A percentile compares a stretch with the other conserved stretches of the same genome.
These are phyloP conservation scores for Phytopythium boreale DNA, from an alignment of 352 stramenopile species.

Conservation along the genomic window DNA sequence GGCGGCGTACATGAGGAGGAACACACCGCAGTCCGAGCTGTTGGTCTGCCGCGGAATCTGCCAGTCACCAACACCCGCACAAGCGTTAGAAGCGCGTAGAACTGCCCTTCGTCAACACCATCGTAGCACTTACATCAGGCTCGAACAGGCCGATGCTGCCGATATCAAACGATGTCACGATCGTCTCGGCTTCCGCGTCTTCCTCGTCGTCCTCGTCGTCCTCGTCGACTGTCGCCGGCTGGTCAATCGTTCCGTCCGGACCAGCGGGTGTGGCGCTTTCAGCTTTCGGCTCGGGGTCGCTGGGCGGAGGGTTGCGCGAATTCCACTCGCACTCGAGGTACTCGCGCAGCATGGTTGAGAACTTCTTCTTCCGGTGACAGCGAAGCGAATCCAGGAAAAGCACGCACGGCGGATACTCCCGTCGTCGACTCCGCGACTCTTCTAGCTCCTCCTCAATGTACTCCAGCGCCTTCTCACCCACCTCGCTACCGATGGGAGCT, in stretches of 20 bases:
- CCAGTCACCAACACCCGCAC: background rate
- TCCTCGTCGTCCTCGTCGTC: conserved; percentile 4
- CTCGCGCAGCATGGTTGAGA: conserved; percentile 73
- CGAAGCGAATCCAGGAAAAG: conserved; percentile 95
- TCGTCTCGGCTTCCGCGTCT: conserved; percentile 5
- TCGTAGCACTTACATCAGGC: conserved; percentile 64
- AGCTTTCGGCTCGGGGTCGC: conserved; percentile 4
- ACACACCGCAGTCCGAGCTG: conserved; percentile 91
- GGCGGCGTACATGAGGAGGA: conserved; percentile 75
- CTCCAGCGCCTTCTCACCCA: background rate
- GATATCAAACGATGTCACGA: conserved; percentile 42
- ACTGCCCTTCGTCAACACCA: background rate
- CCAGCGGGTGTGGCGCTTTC: background rate
- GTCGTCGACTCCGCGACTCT: conserved; percentile 29
- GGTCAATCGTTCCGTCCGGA: conserved; percentile 5
- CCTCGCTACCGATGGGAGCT: background rate
- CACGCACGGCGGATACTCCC: conserved; percentile 65
- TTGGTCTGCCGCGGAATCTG: conserved; percentile 93
- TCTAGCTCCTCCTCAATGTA: conserved; percentile 40
- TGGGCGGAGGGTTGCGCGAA: conserved; percentile 16
- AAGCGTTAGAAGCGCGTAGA: background rate
- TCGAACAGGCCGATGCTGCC: conserved; percentile 59
- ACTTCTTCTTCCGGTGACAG: conserved; percentile 91
- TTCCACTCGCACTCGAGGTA: conserved; percentile 88
- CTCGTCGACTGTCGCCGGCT: conserved; percentile 4